These are phyloP conservation scores for Boletus pseudo-olivaceus DNA, from an alignment of 768 basidiomycete genomes.

Conservation along the genomic window DNA sequence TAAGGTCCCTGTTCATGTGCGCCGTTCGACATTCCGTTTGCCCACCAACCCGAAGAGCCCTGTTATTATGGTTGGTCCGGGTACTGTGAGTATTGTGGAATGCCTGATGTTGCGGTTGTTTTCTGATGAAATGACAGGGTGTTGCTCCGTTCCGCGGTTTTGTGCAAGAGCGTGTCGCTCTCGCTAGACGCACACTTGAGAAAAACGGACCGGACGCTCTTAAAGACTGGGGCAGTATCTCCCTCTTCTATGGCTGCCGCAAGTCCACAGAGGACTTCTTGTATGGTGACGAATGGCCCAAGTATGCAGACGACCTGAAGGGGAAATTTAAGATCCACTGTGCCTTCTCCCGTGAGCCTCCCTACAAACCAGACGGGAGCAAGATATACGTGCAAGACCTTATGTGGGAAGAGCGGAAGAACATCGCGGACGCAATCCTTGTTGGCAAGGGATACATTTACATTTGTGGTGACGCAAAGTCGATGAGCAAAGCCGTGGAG, in stretches of 20 bases:
- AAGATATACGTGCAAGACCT: constrained; percentile 99
- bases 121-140: constrained; percentile 52
- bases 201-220: constrained; percentile 95
- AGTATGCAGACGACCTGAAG: constrained; percentile 79
- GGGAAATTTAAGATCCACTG: constrained; percentile 88
- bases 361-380: constrained; percentile 84
- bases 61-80: constrained; percentile 98
- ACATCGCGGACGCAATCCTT: constrained; percentile 83
- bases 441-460: constrained; percentile 97
- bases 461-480: constrained; percentile 95
- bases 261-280: constrained; percentile 86
- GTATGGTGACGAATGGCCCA: constrained; percentile 93
- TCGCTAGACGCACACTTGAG: constrained; percentile 90
- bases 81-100: constrained; percentile 65
- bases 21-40: constrained; percentile 93
- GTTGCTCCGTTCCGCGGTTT: constrained; percentile 99
- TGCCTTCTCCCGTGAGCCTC: constrained; percentile 86
- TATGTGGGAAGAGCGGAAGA: constrained; percentile 81
- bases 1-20: constrained; percentile 90
- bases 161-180: constrained; percentile 94
- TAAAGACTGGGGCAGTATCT: constrained; percentile 92
- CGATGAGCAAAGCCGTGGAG: constrained; percentile 95
- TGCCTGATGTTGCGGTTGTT: neutral
- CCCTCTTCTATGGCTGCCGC: constrained; percentile 96
- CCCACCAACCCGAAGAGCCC: constrained; percentile 98